A percentile compares a stretch with the other conserved stretches of the same genome.
phyloP scores from a whole-genome alignment of 2,329 filamentous ascomycete genomes.

The Colletotrichum camelliae region DNA sequence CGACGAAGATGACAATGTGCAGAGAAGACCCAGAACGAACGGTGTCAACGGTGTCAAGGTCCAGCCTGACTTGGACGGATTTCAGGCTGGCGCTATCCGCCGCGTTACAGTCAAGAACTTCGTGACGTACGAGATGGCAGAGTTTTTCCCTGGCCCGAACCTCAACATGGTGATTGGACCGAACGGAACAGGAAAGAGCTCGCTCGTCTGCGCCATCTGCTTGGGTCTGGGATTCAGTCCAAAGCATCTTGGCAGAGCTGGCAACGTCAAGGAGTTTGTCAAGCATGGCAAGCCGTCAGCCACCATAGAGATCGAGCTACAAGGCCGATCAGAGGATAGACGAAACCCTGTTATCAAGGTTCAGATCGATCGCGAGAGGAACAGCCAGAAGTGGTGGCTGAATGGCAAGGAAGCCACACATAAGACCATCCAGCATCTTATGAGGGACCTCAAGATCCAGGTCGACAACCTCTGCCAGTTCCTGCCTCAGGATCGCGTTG shows the following conservation, averaged over 20 bases:
- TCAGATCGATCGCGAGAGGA: slow-evolving; percentile 81
- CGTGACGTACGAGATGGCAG: slow-evolving; percentile 91
- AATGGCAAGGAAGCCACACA: slow-evolving; percentile 69
- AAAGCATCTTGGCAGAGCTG: slow-evolving; percentile 83
- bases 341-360: slow-evolving; percentile 77
- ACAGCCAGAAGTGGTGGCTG: slow-evolving; percentile 79
- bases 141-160: slow-evolving; percentile 89
- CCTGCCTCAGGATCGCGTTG: slow-evolving; percentile 92
- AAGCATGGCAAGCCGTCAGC: slow-evolving; percentile 85
- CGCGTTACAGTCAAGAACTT: slow-evolving; percentile 88
- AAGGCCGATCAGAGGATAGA: slow-evolving; percentile 62
- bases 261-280: slow-evolving; percentile 86
- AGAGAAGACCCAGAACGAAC: slow-evolving; percentile 8
- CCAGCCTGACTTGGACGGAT: slow-evolving; percentile 35
- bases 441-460: slow-evolving; percentile 81
- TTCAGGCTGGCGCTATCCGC: slow-evolving; percentile 84
- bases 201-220: slow-evolving; percentile 95
- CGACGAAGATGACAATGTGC: slow-evolving; percentile 20
- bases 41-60: slow-evolving; percentile 12
- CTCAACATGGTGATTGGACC: slow-evolving; percentile 98
- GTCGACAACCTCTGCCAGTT: slow-evolving; percentile 99
- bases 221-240: slow-evolving; percentile 86
- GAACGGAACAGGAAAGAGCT: slow-evolving; percentile 98
- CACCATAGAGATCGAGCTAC: slow-evolving; percentile 88
- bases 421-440: slow-evolving; percentile 71